Evolutionary conservation across 306 rosid genomes (phyloP), one percentile per base, ranked within the genome.

Genomic region (Citrullus mucosospermus): DNA sequence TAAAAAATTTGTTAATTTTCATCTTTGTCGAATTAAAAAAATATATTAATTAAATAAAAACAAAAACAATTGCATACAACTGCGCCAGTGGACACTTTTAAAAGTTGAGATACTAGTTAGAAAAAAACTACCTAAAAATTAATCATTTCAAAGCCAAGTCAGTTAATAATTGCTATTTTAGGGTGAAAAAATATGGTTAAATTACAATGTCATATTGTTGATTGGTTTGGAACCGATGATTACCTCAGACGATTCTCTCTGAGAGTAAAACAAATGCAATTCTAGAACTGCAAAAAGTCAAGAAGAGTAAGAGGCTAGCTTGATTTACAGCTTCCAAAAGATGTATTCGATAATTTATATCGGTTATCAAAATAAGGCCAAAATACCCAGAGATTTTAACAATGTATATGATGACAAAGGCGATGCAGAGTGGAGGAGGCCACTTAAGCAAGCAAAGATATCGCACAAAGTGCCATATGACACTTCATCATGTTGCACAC

Each of bases 301-400:
- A 44, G 54, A 48, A 18, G 34, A 67, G 1, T 67, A 4, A 5
- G 36, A 69, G 32, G 18, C 43, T 14, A 46, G 4, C 15, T 25
- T 3, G 36, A 70, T 12, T 11, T 70, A 46, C 39, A 70, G 57
- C 39, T 70, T 70, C 6, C 56, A 46, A 70, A 70, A 70, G 76
- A 70, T 48, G 57, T 46, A 70, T 13, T 70, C 25, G 38, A 70
- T 51, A 71, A 73, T 50, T 51, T 73, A 15, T 30, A 41, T 12
- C 4, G 12, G 57, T 32, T 28, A 53, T 9, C 61, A 73, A 53
- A 48, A 51, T 20, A 18, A 4, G 77, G 77, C 77, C 77, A 72
- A 41, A 74, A 74, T 34, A 74, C 48, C 62, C 62, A 32, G 9
- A 53, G 32, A 74, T 74, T 56, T 74, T 74, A 74, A 17, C 78